A percentile compares a stretch with the other conserved stretches of the same genome.
phyloP scores from a whole-genome alignment of 1,139 yeast genomes.

The Oligophagozyma castellii region DNA sequence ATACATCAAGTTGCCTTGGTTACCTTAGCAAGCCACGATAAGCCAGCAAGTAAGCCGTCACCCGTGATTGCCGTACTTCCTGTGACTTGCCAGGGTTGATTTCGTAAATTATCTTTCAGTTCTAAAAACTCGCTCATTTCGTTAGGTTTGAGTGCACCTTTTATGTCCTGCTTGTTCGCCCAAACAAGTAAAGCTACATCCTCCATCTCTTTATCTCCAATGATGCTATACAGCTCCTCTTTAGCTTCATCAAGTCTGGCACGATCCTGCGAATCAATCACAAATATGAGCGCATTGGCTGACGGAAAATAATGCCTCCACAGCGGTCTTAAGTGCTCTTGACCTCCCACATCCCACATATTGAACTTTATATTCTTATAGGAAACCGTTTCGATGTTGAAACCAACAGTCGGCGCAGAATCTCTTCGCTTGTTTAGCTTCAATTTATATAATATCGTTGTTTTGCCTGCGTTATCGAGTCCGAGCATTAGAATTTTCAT shows the following conservation, averaged over 20 bases:
- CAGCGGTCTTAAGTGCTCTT: constrained; percentile 74
- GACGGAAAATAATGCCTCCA: constrained; percentile 96
- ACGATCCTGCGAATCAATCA: constrained; percentile 69
- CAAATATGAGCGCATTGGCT: constrained; percentile 86
- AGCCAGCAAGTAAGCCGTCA: constrained; percentile 59
- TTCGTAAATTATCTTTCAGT: constrained; percentile 35
- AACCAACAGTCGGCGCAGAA: constrained; percentile 90
- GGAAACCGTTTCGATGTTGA: constrained; percentile 84
- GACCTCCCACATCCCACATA: constrained; percentile 98
- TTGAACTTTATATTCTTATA: constrained; percentile 81
- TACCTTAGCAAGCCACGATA: constrained; percentile 65
- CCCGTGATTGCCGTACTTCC: constrained; percentile 69
- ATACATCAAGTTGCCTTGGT: not conserved
- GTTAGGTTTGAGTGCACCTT: constrained; percentile 48
- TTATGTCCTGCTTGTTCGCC: constrained; percentile 82
- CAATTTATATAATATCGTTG: constrained; percentile 33
- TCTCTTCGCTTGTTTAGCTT: constrained; percentile 33
- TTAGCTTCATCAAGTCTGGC: constrained; percentile 67
- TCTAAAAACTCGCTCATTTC: constrained; percentile 49
- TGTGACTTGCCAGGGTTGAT: constrained; percentile 61
- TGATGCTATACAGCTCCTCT: constrained; percentile 62
- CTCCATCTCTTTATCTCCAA: constrained; percentile 56
- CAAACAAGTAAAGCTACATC: constrained; percentile 68
- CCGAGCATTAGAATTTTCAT: constrained; percentile 74
- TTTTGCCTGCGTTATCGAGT: constrained; percentile 84